Evolutionary conservation across 352 stramenopile genomes (phyloP).

Genomic region (Pythium biforme): DNA sequence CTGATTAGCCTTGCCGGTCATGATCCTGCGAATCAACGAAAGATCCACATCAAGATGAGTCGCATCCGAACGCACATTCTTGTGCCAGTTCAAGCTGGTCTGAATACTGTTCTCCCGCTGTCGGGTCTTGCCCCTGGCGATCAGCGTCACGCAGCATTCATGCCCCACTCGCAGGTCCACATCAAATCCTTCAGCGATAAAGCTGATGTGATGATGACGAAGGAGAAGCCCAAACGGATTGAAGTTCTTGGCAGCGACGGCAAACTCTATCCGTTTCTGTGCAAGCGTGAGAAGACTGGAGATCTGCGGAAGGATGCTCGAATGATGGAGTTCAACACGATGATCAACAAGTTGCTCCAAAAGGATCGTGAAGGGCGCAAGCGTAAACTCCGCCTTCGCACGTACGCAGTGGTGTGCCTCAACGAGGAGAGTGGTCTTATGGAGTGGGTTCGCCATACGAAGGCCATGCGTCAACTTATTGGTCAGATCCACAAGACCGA

Average conservation of each 20-base stretch:
- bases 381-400: conserved; percentile 94
- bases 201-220: conserved; percentile 97
- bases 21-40: conserved; percentile 76
- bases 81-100: conserved; percentile 71
- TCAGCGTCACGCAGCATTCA: conserved; percentile 53
- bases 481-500: conserved; percentile 88
- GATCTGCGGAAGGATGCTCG: conserved; percentile 99
- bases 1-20: conserved; percentile 93
- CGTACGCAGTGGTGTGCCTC: conserved; percentile 98
- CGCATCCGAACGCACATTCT: conserved; percentile 73
- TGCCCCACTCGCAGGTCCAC: conserved; percentile 70
- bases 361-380: conserved; percentile 87
- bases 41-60: conserved; percentile 76
- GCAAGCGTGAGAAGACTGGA: conserved; percentile 97
- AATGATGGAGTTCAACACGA: conserved; percentile 99
- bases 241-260: conserved; percentile 82
- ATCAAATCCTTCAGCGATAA: conserved; percentile 89
- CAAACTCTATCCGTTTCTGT: conserved; percentile 88
- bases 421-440: conserved; percentile 99
- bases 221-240: conserved; percentile 99
- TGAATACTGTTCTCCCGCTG: conserved; percentile 73
- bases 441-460: conserved; percentile 99
- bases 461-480: conserved; percentile 91
- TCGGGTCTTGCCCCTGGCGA: conserved; percentile 60
- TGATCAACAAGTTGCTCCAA: conserved; percentile 99